Conservation (phyloP, 352 stramenopile genomes). For the Pythium vanterpoolii region DNA sequence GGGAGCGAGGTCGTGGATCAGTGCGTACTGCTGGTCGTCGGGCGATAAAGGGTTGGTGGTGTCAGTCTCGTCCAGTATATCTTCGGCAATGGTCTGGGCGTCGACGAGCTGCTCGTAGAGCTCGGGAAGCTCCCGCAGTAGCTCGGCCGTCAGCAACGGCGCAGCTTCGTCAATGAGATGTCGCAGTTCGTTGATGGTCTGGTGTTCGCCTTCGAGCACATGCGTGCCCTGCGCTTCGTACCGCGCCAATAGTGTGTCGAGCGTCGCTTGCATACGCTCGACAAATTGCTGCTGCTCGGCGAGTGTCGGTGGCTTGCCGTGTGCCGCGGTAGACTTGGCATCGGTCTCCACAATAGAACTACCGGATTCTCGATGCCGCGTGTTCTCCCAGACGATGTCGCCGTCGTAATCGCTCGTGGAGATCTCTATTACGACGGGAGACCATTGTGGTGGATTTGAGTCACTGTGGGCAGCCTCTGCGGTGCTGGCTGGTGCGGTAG, state of each 20-base stretch:
- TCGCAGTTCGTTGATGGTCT: conserved; percentile 24
- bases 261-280: conserved; percentile 16
- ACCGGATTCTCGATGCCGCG: too few relatives aligned
- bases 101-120: conserved; percentile 25
- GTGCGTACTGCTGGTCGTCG: not conserved
- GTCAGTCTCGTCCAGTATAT: conserved; percentile 23
- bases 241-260: conserved; percentile 20
- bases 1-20: conserved; percentile 25
- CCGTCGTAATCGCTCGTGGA: conserved; percentile 12
- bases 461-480: not conserved
- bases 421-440: conserved; percentile 12
- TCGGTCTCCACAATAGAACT: not conserved
- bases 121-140: conserved; percentile 21
- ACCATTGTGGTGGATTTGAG: not conserved
- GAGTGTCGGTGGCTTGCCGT: conserved; percentile 2
- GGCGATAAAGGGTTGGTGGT: not conserved
- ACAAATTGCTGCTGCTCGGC: conserved; percentile 21
- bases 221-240: conserved; percentile 19
- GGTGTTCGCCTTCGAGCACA: conserved; percentile 16
- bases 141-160: conserved; percentile 17
- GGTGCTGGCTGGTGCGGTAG: not conserved
- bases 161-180: conserved; percentile 22
- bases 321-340: not conserved
- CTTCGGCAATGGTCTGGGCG: conserved; percentile 23
- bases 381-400: conserved; percentile 6